Evolutionary conservation across 2,329 filamentous ascomycete species (phyloP), one percentile per base, ranked within the genome.

Genomic region (Beauveria medogensis): DNA sequence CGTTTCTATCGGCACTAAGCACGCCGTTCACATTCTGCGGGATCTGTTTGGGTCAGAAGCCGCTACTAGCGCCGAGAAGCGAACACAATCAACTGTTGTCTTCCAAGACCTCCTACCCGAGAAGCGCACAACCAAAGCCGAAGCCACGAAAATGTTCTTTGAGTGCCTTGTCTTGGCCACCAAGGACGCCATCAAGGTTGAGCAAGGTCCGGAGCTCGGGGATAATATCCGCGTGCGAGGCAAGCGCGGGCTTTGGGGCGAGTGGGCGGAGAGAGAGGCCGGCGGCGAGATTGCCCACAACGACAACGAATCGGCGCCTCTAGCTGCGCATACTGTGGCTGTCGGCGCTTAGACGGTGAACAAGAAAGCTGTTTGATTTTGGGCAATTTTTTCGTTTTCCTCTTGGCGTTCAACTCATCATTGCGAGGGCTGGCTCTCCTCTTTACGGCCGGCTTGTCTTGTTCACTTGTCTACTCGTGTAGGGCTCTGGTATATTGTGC

Each of bases 81-180:
- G 92, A 68, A 89, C 88, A 73, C 89, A 89, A 72, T 82, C 81
- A 26, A 85, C 85, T 14, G 91, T 96, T 3, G 81, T 95, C 3
- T 97, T 99, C 80, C 93, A 97, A 69, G 89, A 96, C 62, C 82
- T 99, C 53, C 82, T 97, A 40, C 94, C 94, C 0, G 91, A 96
- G 74, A 77, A 81, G 65, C 84, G 83, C 63, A 93, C 93, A 0
- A 91, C 83, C 66, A 90, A 91, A 73, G 89, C 89, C 9, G 94
- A 97, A 69, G 94, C 94, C 0, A 99, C 94, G 48, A 97, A 97
- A 81, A 97, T 99, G 92, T 99, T 99, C 78, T 99, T 99, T 69
- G 94, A 99, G 76, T 88, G 94, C 59, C 81, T 99, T 26, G 94
- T 99, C 3, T 82, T 99, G 52, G 94, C 93, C 5, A 99, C 94